Evolutionary conservation across 2,329 filamentous ascomycete species (phyloP).

Genomic region (Trichoderma sp.): DNA sequence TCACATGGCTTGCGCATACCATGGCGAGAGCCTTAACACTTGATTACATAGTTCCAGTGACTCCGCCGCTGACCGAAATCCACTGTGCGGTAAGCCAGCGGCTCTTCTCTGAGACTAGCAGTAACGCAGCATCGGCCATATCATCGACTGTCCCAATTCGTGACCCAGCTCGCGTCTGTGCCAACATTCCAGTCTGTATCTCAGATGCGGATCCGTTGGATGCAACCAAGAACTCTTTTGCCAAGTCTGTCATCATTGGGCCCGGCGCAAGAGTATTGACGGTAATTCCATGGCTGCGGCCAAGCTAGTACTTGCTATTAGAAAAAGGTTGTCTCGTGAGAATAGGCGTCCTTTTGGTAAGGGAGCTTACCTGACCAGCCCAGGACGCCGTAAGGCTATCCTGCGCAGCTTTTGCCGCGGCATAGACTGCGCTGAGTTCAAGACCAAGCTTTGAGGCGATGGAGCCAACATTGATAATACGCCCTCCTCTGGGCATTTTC

Average conservation of each 20-base stretch:
- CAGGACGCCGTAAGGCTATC: neutral
- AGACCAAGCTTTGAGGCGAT: neutral
- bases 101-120: neutral
- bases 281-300: neutral
- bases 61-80: neutral
- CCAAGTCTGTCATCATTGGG: neutral
- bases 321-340: neutral
- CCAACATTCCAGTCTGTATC: neutral
- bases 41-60: neutral
- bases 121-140: neutral
- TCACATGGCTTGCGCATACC: too few species aligned
- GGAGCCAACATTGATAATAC: neutral
- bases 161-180: neutral
- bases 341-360: neutral
- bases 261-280: neutral
- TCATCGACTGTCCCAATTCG: neutral
- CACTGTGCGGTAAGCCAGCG: neutral
- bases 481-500: neutral
- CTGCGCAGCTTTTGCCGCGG: neutral
- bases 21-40: too few species aligned
- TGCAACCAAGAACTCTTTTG: neutral
- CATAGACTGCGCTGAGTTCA: neutral
- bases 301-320: neutral
- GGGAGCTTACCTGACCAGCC: neutral
- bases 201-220: neutral